Evolutionary conservation across 805 yeast genomes (phyloP), one percentile per base, ranked within the genome.

Genomic region (Cyberlindnera saturnus): DNA sequence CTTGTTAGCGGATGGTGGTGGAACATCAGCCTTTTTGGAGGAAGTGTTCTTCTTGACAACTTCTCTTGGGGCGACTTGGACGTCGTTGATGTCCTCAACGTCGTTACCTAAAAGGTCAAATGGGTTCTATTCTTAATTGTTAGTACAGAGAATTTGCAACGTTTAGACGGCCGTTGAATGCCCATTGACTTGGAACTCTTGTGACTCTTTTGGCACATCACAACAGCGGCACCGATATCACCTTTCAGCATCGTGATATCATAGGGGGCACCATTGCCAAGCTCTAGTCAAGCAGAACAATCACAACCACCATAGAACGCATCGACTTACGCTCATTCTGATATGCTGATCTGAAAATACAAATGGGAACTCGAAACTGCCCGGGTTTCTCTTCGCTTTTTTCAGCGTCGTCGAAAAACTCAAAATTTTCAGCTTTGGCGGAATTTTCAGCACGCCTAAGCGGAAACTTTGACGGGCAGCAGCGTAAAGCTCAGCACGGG

Each of bases 51-150:
- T 77, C 79, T 82, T 87, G 65, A 84, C 93, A 53, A 86, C 65
- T 69, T 86, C 95, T 74, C 70, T 82, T 63, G 86, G 81, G 48
- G 53, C 63, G 44, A 67, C 62, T 44, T 77, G 78, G 43, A 72
- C 71, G 62, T 73, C 77, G 60, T 45, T 49, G 42, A 79, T 84
- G 69, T 82, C 95, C 65, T 85, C 90, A 59, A 85, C 86, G 74
- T 86, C 95, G 80, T 86, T 86, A 67, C 75, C 93, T 74, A 86
- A 75, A 69, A 85, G 77, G 69, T 78, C 86, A 70, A 74, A 86
- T 66, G 86, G 86, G 74, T 86, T 86, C 87, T 82, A 37, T 13
- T 15, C 20, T 17, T n/a, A 7, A 40, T 7, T 38, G 51, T 51
- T 51, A 51, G 51, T 46, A 32, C 16, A 11, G 18, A 15, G 15